These are phyloP conservation scores for Tetracladium setigerum DNA, from an alignment of 495 filamentous ascomycete genomes.

Conservation along the genomic window DNA sequence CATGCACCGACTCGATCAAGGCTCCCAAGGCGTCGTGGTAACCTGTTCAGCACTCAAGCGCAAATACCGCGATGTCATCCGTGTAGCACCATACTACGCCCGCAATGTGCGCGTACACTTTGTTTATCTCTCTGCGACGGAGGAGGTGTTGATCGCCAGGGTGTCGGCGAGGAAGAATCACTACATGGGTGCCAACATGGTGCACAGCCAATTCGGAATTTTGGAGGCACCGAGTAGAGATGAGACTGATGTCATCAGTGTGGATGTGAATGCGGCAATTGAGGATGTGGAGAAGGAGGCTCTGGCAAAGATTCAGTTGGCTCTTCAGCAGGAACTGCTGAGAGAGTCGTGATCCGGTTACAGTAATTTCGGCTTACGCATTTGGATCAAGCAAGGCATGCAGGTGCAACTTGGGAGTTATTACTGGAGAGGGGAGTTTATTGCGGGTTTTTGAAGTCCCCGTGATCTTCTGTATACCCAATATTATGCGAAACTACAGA, in stretches of 20 bases:
- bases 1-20: conserved; percentile 35
- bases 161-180: conserved; percentile 70
- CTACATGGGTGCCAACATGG: conserved; percentile 97
- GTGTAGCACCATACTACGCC: conserved; percentile 68
- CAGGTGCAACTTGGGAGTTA: no score
- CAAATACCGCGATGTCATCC: conserved; percentile 96
- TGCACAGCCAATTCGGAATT: conserved; percentile 81
- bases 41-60: conserved; percentile 95
- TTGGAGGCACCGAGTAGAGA: conserved; percentile 72
- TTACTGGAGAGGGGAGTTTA: no score
- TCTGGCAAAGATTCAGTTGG: conserved; percentile 40
- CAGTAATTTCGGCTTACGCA: background rate
- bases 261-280: conserved; percentile 65
- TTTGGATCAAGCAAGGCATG: no score
- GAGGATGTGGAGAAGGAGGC: conserved; percentile 62
- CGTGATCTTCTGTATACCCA: no score
- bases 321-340: conserved; percentile 7
- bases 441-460: no score
- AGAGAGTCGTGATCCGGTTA: conserved; percentile 2
- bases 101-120: conserved; percentile 75
- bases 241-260: conserved; percentile 76
- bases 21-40: conserved; percentile 74
- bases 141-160: conserved; percentile 64
- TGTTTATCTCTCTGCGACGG: conserved; percentile 76
- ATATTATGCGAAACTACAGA: no score